These are phyloP conservation scores for Tolypocladium pustulatum DNA, from an alignment of 2,329 filamentous ascomycete species.

Conservation along the genomic window DNA sequence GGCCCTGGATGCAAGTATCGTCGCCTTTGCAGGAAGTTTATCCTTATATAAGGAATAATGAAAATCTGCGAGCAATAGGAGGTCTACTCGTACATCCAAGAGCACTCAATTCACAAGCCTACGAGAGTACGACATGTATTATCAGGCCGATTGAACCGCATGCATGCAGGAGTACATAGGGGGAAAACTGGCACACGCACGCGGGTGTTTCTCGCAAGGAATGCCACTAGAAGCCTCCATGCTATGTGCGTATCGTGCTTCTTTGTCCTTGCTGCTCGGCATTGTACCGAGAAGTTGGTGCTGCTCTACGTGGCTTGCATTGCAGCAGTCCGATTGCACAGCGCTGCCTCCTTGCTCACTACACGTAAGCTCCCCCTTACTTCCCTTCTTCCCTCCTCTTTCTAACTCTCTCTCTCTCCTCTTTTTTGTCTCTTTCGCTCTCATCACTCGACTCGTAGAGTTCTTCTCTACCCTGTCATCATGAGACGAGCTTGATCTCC, in stretches of 20 bases:
- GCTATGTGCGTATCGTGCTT: neutral
- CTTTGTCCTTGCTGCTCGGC: neutral
- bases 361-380: neutral
- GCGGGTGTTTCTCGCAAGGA: neutral
- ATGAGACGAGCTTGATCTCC: constrained; percentile 2
- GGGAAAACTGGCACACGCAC: neutral
- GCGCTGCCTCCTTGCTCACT: neutral
- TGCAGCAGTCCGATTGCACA: constrained; percentile 2
- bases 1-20: neutral
- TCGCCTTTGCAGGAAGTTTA: neutral
- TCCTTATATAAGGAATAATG: too few relatives aligned
- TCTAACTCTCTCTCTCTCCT: neutral
- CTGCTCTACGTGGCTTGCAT: constrained; percentile 3
- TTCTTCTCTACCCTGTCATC: neutral
- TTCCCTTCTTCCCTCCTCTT: too few relatives aligned
- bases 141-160: neutral
- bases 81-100: neutral
- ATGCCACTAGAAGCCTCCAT: neutral
- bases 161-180: neutral
- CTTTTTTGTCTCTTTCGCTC: neutral
- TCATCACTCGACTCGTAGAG: neutral
- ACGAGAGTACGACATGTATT: neutral
- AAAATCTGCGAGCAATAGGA: neutral
- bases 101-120: neutral
- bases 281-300: neutral